Percentiles rank a stretch among this genome's conserved stretches.
Conservation (phyloP, 768 basidiomycete species). For the Pholiota conissans region DNA sequence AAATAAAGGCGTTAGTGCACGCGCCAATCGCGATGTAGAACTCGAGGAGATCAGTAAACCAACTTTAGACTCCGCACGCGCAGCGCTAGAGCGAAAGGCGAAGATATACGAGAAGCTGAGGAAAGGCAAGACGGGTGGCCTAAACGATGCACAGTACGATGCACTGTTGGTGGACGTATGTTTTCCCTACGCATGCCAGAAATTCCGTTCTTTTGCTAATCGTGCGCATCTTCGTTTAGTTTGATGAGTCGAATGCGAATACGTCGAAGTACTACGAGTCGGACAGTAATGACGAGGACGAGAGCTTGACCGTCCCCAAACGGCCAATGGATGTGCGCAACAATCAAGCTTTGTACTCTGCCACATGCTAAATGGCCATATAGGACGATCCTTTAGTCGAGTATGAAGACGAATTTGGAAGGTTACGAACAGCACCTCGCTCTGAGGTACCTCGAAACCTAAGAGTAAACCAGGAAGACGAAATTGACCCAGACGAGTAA, state of each 20-base stretch:
- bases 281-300: slow-evolving; percentile 78
- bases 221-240: neutral
- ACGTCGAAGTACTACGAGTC: slow-evolving; percentile 52
- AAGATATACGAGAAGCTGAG: slow-evolving; percentile 77
- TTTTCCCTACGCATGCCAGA: slow-evolving; percentile 1
- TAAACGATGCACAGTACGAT: slow-evolving; percentile 75
- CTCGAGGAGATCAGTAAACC: slow-evolving; percentile 68
- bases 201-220: neutral
- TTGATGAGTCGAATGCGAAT: slow-evolving; percentile 37
- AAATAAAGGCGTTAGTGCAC: slow-evolving; percentile 70
- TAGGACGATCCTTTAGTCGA: slow-evolving; percentile 81
- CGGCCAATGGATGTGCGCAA: slow-evolving; percentile 33
- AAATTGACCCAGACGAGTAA: slow-evolving; percentile 60
- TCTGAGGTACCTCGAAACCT: slow-evolving; percentile 80
- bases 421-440: slow-evolving; percentile 62
- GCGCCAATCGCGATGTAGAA: slow-evolving; percentile 69
- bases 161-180: slow-evolving; percentile 77
- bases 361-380: neutral
- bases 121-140: slow-evolving; percentile 76
- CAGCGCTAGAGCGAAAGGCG: slow-evolving; percentile 74
- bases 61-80: slow-evolving; percentile 71
- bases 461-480: slow-evolving; percentile 42
- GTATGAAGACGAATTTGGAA: slow-evolving; percentile 87
- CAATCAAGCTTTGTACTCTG: slow-evolving; percentile 31
- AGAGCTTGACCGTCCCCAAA: slow-evolving; percentile 66